Base-by-base conservation (phyloP, 495 filamentous ascomycete genomes). In the Aspergillus olivimuriae region DNA sequence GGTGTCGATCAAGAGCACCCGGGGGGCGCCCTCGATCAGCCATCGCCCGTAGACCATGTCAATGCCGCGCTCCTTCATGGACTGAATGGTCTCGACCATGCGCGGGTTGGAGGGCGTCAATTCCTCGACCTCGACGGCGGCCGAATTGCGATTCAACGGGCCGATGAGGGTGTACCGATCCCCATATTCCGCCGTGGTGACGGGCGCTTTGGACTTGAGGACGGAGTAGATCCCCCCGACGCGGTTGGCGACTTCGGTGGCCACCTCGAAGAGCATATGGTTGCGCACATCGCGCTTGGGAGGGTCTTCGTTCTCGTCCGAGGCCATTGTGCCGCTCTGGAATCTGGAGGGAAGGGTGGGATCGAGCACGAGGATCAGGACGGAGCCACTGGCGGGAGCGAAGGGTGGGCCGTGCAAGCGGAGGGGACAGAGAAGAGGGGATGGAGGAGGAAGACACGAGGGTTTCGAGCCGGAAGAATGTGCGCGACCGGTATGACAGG, bases 151-250 rank as follows among this genome's bases (percentile, higher is more conserved):
- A 61, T 97, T 97, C 57, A 95, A 80, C 38, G 92, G 92, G 4
- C 92, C 92, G 63, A 98, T 90, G 38, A 98, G 75, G 31, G 87
- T 94, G 68, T 98, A 98, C 44, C 88, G 81, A 43, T 95, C 87
- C 55, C 92, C 94, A 91, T 97, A 98, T 65, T 98, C 92, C 14
- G 89, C 89, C 0, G 92, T 95, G 20, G 92, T 98, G 37, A 98
- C 91, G 7, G 92, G 90, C 15, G 92, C 91, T 65, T 98, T 98
- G 40, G 92, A 98, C 69, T 98, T 98, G 60, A 98, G 80, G 40
- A 98, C 92, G 11, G 91, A 96, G 72, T 98, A 98, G 68, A 98
- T 98, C 49, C 92, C 92, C 58, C 92, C 92, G 44, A 98, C 92
- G 69, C 94, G 80, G 72, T 98, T 95, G 40, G 92, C 92, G 47